phyloP scores from a whole-genome alignment of 768 basidiomycete genomes.

The Leccinum ochraceum region DNA sequence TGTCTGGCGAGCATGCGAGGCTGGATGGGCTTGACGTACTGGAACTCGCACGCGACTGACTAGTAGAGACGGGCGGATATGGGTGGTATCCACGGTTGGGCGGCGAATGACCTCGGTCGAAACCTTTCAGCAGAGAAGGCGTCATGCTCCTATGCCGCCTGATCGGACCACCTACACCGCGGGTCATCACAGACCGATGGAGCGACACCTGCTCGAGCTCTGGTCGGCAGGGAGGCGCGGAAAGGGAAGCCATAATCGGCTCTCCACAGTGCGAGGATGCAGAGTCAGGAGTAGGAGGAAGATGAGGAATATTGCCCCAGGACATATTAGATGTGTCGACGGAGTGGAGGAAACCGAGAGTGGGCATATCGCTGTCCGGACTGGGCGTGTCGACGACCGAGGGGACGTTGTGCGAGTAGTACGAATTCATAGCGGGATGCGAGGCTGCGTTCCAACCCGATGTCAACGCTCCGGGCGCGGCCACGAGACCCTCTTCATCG shows the following conservation, averaged over 20 bases:
- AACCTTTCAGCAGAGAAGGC: slow-evolving; percentile 57
- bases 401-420: slow-evolving; percentile 23
- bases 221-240: slow-evolving; percentile 70
- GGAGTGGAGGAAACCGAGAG: slow-evolving; percentile 21
- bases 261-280: slow-evolving; percentile 39
- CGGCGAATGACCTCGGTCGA: slow-evolving; percentile 49
- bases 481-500: slow-evolving; percentile 57
- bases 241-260: slow-evolving; percentile 44
- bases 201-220: slow-evolving; percentile 53
- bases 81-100: slow-evolving; percentile 57
- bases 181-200: slow-evolving; percentile 25
- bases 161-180: slow-evolving; percentile 54
- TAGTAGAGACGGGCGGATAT: slow-evolving; percentile 39
- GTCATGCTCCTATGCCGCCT: slow-evolving; percentile 78
- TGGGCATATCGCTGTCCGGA: slow-evolving; percentile 21
- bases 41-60: slow-evolving; percentile 33
- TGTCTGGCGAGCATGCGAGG: slow-evolving; percentile 31
- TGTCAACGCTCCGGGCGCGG: slow-evolving; percentile 26
- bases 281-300: slow-evolving; percentile 21
- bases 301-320: slow-evolving; percentile 25
- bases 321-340: slow-evolving; percentile 27
- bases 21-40: slow-evolving; percentile 33
- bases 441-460: slow-evolving; percentile 18
- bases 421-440: slow-evolving; percentile 22
- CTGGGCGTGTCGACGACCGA: slow-evolving; percentile 20